Conservation (phyloP, 1,139 yeast species). For the Hyphopichia burtonii region DNA sequence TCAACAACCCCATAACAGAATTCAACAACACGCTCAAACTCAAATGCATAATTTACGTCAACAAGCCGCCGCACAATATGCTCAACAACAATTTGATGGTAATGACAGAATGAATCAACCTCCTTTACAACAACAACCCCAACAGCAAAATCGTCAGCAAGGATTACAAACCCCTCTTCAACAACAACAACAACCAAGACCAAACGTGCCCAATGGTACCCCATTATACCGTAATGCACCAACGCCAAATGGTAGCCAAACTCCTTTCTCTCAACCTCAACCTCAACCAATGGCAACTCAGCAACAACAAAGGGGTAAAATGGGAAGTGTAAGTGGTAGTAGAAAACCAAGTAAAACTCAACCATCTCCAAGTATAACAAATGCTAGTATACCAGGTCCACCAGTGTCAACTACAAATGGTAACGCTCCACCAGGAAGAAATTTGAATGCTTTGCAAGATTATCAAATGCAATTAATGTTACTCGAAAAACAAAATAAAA, state of each 20-base stretch:
- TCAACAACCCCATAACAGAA: slow-evolving; percentile 30
- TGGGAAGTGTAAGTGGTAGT: slow-evolving; percentile 12
- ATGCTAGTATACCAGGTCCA: not conserved
- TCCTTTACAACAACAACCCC: slow-evolving; percentile 12
- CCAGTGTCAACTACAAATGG: slow-evolving; percentile 4
- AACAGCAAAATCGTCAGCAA: slow-evolving; percentile 13
- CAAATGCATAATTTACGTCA: slow-evolving; percentile 54
- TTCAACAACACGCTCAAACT: slow-evolving; percentile 50
- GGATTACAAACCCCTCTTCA: not conserved
- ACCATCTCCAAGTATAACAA: not conserved
- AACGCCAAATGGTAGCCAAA: not conserved
- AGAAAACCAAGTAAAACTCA: not conserved
- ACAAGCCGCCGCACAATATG: slow-evolving; percentile 35
- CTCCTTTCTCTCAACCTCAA: slow-evolving; percentile 11
- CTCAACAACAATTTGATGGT: slow-evolving; percentile 15
- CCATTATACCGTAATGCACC: not conserved
- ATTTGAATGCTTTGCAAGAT: slow-evolving; percentile 57
- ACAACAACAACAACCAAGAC: slow-evolving; percentile 11
- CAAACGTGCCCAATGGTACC: slow-evolving; percentile 1
- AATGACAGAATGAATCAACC: slow-evolving; percentile 11
- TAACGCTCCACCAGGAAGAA: slow-evolving; percentile 15
- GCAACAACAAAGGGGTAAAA: slow-evolving; percentile 1
- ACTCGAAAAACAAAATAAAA: slow-evolving; percentile 69
- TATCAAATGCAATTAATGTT: slow-evolving; percentile 75
- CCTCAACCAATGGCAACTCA: slow-evolving; percentile 2